Evolutionary conservation across 495 filamentous ascomycete genomes (phyloP), one percentile per base, ranked within the genome.

Genomic region (Penicillium robsamsonii): DNA sequence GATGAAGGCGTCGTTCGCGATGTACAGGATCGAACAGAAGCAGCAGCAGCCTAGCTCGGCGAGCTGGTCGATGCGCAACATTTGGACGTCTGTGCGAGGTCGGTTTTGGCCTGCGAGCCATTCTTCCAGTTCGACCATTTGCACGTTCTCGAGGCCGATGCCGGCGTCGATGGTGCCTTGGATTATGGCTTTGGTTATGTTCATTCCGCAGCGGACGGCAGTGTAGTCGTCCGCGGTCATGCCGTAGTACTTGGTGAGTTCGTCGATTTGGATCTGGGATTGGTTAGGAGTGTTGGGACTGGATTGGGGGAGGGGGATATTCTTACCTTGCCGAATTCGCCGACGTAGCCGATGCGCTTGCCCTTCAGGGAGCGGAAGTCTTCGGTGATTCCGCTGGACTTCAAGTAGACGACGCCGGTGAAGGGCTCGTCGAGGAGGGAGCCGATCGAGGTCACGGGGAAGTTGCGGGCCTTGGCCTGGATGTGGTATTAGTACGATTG

Each of bases 21-120:
- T 89, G 77, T 89, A 89, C 41, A 89, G 75, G 65, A 88, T 87
- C 1, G 82, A 84, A 74, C 84, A 87, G 79, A 87, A 88, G 76
- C 85, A 89, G 80, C 86, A 88, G 74, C 86, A 88, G 52, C 86
- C 85, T 29, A 87, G 71, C 66, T 87, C 83, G 55, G 85, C 85
- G 42, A 89, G 83, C 72, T 88, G 78, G 72, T 87, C 85, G 65
- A 89, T 88, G 64, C 85, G 84, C 20, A 88, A 79, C 84, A 88
- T 89, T 70, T 87, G 83, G 5, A 89, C 85, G 63, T 84, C 85
- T 42, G 70, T 73, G 63, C 77, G 80, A 47, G 81, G 79, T 3
- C 84, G 84, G 61, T 76, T 76, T 58, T 86, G 84, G 17, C 71
- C 38, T 17, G 75, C 78, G 25, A 87, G 79, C 85, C 85, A 87